Evolutionary conservation across 495 filamentous ascomycete species (phyloP).

Genomic region (Stereocaulon alpinum): DNA sequence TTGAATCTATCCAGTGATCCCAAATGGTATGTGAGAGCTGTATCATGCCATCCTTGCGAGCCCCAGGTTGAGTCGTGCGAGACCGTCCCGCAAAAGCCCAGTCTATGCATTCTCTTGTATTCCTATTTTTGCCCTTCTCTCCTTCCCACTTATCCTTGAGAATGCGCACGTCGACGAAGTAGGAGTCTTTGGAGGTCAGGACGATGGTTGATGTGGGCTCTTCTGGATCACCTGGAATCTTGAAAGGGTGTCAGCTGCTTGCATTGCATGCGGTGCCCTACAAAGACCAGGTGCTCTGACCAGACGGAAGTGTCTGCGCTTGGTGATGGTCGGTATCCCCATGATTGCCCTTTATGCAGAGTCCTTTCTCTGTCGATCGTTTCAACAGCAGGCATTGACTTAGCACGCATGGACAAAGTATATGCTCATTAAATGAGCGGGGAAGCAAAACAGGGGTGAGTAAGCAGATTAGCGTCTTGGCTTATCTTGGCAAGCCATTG

Average conservation of each 20-base stretch:
- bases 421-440: too few species aligned
- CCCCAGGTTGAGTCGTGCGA: background rate
- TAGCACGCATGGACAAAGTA: too few species aligned
- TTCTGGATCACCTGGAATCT: conserved; percentile 18
- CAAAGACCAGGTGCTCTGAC: conserved; percentile 4
- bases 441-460: too few species aligned
- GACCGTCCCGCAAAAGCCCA: conserved; percentile 49
- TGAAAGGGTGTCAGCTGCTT: background rate
- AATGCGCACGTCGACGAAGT: conserved; percentile 45
- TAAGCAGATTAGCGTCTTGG: too few species aligned
- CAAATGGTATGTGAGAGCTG: conserved; percentile 30
- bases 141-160: conserved; percentile 3
- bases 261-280: background rate
- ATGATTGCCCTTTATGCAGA: background rate
- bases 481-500: too few species aligned
- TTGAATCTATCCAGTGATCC: conserved; percentile 44
- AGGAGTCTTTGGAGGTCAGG: conserved; percentile 37
- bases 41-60: conserved; percentile 8
- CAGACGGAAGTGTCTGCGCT: conserved; percentile 18
- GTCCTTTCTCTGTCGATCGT: background rate
- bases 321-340: conserved; percentile 18
- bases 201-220: conserved; percentile 24
- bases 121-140: conserved; percentile 11
- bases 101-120: conserved; percentile 10
- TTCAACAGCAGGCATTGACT: too few species aligned